Percentiles rank a stretch among this genome's conserved stretches.
These are phyloP conservation scores for Fraxinus paxiana DNA, from an alignment of 305 asterid genomes.

Conservation along the genomic window DNA sequence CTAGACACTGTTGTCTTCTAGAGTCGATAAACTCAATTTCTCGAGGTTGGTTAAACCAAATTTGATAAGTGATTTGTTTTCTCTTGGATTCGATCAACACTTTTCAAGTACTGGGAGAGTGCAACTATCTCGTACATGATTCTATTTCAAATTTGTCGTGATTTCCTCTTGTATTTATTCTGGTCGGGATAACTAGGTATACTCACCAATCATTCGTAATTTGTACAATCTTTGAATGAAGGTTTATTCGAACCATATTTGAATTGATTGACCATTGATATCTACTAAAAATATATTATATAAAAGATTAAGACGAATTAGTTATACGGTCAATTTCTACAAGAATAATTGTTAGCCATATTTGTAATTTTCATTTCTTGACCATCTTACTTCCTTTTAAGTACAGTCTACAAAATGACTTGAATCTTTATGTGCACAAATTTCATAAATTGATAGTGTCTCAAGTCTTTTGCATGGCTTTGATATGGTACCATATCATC, in stretches of 20 bases:
- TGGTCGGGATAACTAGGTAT: neutral
- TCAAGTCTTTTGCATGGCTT: neutral
- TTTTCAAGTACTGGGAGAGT: neutral
- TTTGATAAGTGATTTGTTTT: neutral
- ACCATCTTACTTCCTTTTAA: neutral
- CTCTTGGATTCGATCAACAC: neutral
- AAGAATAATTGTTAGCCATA: neutral
- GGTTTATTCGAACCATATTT: neutral
- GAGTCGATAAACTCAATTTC: neutral
- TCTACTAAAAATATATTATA: neutral
- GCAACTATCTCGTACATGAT: neutral
- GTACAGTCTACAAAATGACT: neutral
- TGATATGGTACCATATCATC: too few relatives aligned
- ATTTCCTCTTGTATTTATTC: neutral
- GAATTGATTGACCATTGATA: neutral
- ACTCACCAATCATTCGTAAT: neutral
- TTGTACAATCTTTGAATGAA: neutral
- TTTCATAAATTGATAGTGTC: neutral
- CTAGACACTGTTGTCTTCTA: slow-evolving; percentile 95
- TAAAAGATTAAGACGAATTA: neutral
- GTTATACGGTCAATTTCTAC: neutral
- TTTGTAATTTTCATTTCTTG: neutral
- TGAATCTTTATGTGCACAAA: neutral
- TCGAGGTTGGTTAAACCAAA: neutral
- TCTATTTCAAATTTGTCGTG: neutral